Conservation (phyloP, 208 protist species). For the Wallacemonas sp. region DNA sequence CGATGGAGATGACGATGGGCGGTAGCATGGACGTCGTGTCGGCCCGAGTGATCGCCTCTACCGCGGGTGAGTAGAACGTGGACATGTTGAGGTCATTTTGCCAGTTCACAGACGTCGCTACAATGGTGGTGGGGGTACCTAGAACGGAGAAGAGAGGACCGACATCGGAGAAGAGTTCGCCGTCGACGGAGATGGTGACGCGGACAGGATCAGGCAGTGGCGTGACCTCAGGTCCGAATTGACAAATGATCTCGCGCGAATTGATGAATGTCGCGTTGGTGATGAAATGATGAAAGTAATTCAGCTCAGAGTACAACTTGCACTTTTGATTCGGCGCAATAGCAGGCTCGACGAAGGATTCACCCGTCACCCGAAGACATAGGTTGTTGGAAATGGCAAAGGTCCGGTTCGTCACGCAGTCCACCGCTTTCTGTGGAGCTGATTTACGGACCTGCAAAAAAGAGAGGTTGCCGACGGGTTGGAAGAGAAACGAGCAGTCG, state of each 20-base stretch:
- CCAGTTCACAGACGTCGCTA: background rate
- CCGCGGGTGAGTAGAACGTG: background rate
- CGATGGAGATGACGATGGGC: slow-evolving; percentile 5
- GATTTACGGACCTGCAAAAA: slow-evolving; percentile 5
- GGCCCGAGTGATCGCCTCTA: background rate
- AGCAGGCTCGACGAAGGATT: background rate
- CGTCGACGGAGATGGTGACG: slow-evolving; percentile 19
- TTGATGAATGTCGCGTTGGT: background rate
- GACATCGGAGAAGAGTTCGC: slow-evolving; percentile 4
- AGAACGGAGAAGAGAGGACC: slow-evolving; percentile 3
- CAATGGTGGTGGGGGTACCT: background rate
- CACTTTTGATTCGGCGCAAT: slow-evolving; percentile 1
- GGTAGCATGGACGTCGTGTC: background rate
- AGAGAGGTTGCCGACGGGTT: slow-evolving; percentile 4
- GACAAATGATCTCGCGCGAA: slow-evolving; percentile 17
- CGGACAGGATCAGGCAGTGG: slow-evolving; percentile 10
- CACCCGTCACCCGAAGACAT: background rate
- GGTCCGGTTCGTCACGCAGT: background rate
- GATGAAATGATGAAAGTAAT: background rate
- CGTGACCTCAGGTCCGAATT: background rate
- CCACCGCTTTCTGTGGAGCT: background rate
- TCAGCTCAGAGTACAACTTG: background rate
- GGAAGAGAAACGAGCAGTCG: slow-evolving; percentile 10
- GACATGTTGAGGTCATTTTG: background rate
- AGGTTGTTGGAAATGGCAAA: background rate